Evolutionary conservation across 768 basidiomycete genomes (phyloP).

Genomic region (Tulasnella sp.): DNA sequence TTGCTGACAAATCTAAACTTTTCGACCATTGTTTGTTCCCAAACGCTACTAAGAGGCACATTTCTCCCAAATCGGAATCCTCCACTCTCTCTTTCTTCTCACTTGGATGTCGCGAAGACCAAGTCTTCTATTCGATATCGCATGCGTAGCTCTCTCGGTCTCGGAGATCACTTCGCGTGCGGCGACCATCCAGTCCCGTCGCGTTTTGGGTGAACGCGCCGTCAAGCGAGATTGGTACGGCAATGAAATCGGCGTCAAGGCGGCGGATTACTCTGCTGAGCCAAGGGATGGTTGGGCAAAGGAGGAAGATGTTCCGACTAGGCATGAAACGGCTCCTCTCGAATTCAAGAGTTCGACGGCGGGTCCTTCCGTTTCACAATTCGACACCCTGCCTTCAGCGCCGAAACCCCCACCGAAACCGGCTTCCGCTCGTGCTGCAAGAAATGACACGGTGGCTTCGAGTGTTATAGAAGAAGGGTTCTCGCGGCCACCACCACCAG

Average conservation of each 20-base stretch:
- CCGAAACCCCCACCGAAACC: not conserved
- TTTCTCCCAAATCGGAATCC: not conserved
- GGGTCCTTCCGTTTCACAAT: not conserved
- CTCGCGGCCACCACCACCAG: not conserved
- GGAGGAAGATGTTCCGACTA: not conserved
- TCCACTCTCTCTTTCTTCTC: not conserved
- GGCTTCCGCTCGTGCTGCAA: too few species aligned
- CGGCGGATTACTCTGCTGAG: not conserved
- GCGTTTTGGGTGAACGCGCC: slow-evolving; percentile 34
- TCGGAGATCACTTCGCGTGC: slow-evolving; percentile 66
- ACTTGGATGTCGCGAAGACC: not conserved
- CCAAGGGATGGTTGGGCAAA: not conserved
- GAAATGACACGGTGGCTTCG: not conserved
- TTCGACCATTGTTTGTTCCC: slow-evolving; percentile 12
- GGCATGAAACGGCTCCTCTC: not conserved
- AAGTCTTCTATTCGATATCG: slow-evolving; percentile 61
- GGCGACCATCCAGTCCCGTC: slow-evolving; percentile 58
- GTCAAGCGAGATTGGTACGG: slow-evolving; percentile 28
- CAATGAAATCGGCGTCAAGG: not conserved
- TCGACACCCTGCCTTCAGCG: not conserved
- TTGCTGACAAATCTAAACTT: slow-evolving; percentile 12
- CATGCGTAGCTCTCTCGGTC: slow-evolving; percentile 65
- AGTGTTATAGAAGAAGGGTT: not conserved
- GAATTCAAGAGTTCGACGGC: not conserved
- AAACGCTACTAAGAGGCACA: not conserved